phyloP scores from a whole-genome alignment of 345 rosid species.

The Aquilaria yunnanensis region DNA sequence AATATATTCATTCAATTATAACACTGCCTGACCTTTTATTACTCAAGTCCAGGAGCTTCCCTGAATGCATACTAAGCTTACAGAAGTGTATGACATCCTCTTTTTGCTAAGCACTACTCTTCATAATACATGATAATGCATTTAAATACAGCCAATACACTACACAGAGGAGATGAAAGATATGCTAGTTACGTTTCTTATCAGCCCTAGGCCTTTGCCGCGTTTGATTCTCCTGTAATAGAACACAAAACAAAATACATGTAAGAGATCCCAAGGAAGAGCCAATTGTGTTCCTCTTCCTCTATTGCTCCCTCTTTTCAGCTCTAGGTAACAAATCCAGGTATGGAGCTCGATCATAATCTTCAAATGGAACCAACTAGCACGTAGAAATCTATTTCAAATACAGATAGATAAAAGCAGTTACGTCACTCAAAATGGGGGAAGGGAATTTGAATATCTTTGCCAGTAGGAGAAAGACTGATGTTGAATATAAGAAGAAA shows the following conservation, averaged over 20 bases:
- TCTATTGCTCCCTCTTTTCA: too few relatives aligned
- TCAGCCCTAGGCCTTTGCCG: constrained; percentile 29
- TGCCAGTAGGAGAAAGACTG: too few relatives aligned
- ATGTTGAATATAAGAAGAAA: too few relatives aligned
- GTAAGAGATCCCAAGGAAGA: too few relatives aligned
- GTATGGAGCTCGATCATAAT: too few relatives aligned
- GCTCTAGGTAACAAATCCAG: too few relatives aligned
- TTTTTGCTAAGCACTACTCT: neutral
- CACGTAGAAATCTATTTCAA: too few relatives aligned
- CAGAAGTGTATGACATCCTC: neutral
- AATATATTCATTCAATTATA: neutral
- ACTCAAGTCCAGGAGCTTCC: neutral
- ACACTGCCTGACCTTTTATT: neutral
- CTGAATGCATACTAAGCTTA: neutral
- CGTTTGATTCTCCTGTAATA: constrained; percentile 34
- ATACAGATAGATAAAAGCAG: too few relatives aligned
- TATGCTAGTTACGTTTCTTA: constrained; percentile 30
- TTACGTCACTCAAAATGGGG: too few relatives aligned
- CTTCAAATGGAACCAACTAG: too few relatives aligned
- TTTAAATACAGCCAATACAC: neutral
- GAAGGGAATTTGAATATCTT: too few relatives aligned
- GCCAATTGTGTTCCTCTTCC: too few relatives aligned
- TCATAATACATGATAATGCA: neutral
- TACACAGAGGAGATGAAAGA: neutral
- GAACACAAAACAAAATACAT: neutral